These are phyloP conservation scores for Fusarium musae DNA, from an alignment of 2,329 filamentous ascomycete species.

Conservation along the genomic window DNA sequence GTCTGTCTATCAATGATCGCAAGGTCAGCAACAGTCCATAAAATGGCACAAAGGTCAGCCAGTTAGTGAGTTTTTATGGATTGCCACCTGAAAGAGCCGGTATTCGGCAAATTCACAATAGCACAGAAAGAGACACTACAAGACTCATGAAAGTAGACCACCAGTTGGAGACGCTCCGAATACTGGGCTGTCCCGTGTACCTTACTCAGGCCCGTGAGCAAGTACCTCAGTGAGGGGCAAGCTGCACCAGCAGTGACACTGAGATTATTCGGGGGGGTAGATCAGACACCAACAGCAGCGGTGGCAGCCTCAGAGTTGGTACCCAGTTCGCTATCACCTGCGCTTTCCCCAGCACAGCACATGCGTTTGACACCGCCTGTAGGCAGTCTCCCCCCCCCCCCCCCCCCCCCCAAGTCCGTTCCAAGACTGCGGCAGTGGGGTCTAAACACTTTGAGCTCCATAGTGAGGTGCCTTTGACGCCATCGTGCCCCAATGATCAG, in stretches of 20 bases:
- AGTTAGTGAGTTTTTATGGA: not conserved
- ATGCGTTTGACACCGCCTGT: slow-evolving; percentile 7
- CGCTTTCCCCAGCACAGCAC: not conserved
- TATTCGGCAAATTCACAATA: slow-evolving; percentile 2
- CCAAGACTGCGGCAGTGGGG: slow-evolving; percentile 26
- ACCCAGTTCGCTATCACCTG: not conserved
- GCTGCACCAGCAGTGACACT: slow-evolving; percentile 6
- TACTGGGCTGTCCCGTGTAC: not conserved
- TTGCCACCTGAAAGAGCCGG: slow-evolving; percentile 11
- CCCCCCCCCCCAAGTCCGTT: not conserved
- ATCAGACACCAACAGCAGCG: not conserved
- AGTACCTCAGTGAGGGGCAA: slow-evolving; percentile 28
- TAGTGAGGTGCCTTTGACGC: slow-evolving; percentile 26
- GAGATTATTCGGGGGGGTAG: not conserved
- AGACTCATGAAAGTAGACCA: slow-evolving; percentile 13
- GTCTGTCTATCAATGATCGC: slow-evolving; percentile 26
- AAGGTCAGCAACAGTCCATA: slow-evolving; percentile 24
- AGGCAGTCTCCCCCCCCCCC: not conserved
- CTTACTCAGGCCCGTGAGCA: slow-evolving; percentile 17
- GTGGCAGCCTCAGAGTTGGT: not conserved
- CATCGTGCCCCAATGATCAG: slow-evolving; percentile 19
- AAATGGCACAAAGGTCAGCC: not conserved
- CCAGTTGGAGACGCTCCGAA: slow-evolving; percentile 11
- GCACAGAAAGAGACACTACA: slow-evolving; percentile 6
- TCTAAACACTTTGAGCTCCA: slow-evolving; percentile 13